phyloP scores from a whole-genome alignment of 148 eudicot genomes.

The Rhododendron ovatum region DNA sequence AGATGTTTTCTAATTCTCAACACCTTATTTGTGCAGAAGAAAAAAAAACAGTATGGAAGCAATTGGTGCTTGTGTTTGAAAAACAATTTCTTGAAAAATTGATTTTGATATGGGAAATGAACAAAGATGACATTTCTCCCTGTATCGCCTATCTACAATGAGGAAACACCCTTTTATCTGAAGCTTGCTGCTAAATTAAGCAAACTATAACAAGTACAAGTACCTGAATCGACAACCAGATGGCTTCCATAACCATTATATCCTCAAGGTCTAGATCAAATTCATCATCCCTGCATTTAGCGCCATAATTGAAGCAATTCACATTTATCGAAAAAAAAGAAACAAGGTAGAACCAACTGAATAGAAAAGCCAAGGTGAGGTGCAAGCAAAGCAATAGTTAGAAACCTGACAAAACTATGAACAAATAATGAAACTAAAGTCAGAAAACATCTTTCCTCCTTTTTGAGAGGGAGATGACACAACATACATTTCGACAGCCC shows the following conservation, averaged over 20 bases:
- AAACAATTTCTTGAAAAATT: background rate
- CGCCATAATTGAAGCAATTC: slow-evolving; percentile 9
- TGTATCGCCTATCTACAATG: background rate
- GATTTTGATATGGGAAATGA: background rate
- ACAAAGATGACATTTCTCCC: background rate
- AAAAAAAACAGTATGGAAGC: background rate
- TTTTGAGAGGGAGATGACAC: background rate
- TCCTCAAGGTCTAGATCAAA: slow-evolving; percentile 93
- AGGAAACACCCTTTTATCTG: background rate
- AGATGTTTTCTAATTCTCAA: background rate
- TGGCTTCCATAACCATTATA: slow-evolving; percentile 98
- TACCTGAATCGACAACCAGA: slow-evolving; percentile 99
- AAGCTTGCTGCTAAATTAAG: background rate
- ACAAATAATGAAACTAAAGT: background rate
- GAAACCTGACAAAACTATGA: background rate
- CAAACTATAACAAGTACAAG: background rate
- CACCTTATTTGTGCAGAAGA: background rate
- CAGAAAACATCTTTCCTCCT: background rate
- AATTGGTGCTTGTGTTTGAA: background rate
- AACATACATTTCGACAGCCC: background rate
- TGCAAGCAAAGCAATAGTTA: background rate
- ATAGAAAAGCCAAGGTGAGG: background rate
- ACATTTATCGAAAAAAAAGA: background rate
- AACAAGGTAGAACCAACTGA: background rate
- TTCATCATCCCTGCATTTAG: slow-evolving; percentile 65